Conservation (phyloP, 768 basidiomycete species). For the Boletus rufocinnamomeus region DNA sequence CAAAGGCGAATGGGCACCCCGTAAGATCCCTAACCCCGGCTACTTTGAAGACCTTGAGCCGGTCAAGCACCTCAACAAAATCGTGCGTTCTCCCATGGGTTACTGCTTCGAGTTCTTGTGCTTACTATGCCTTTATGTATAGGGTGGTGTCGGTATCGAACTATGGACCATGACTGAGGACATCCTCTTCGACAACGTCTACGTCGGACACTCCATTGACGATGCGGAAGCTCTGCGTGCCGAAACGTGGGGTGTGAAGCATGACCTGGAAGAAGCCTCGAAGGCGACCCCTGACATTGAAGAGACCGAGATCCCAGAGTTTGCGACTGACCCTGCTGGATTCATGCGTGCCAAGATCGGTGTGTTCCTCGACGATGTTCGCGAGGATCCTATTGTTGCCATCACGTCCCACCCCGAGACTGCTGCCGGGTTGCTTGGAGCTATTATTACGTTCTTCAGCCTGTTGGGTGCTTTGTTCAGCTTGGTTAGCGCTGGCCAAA, state of each 20-base stretch:
- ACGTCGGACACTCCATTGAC: constrained; percentile 84
- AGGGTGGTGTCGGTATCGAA: constrained; percentile 96
- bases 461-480: constrained; percentile 82
- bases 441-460: constrained; percentile 77
- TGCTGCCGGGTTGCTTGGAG: constrained; percentile 72
- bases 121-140: constrained; percentile 2
- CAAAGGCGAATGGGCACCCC: constrained; percentile 93
- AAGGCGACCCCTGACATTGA: constrained; percentile 50
- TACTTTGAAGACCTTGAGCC: constrained; percentile 89
- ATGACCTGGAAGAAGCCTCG: constrained; percentile 67
- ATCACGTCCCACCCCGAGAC: constrained; percentile 90
- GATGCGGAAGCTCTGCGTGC: constrained; percentile 82
- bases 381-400: constrained; percentile 74
- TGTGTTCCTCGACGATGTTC: constrained; percentile 77
- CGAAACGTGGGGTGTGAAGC: constrained; percentile 93
- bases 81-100: constrained; percentile 52
- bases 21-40: constrained; percentile 86
- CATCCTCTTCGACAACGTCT: constrained; percentile 92
- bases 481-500: constrained; percentile 70
- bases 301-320: constrained; percentile 44
- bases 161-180: constrained; percentile 99
- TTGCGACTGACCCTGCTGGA: constrained; percentile 73
- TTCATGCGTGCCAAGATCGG: constrained; percentile 79
- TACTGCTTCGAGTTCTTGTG: background rate
- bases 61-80: constrained; percentile 80